These are phyloP conservation scores for Mycena metata DNA, from an alignment of 768 basidiomycete species.

Conservation along the genomic window DNA sequence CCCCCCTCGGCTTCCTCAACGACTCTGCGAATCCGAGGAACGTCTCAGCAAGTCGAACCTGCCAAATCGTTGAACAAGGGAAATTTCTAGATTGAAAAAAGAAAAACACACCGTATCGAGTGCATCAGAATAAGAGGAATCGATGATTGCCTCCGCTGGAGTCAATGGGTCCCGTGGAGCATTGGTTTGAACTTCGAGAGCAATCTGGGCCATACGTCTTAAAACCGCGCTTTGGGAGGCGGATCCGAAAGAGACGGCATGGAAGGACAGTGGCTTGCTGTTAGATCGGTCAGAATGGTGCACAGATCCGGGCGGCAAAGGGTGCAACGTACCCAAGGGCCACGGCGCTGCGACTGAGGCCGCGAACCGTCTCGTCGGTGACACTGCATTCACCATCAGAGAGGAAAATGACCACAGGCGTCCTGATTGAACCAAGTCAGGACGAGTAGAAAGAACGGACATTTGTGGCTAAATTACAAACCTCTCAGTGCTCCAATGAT, in stretches of 20 bases:
- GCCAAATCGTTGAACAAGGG: not conserved
- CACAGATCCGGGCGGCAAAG: not conserved
- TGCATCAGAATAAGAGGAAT: conserved; percentile 61
- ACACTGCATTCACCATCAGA: conserved; percentile 68
- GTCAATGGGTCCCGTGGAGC: conserved; percentile 56
- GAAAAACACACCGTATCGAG: conserved; percentile 59
- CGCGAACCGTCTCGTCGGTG: conserved; percentile 54
- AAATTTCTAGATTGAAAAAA: too few relatives aligned
- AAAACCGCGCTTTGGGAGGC: conserved; percentile 44
- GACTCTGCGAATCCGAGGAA: conserved; percentile 67
- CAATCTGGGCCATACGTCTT: conserved; percentile 62
- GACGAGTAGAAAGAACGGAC: too few relatives aligned
- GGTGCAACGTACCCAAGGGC: conserved; percentile 56
- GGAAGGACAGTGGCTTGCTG: conserved; percentile 67
- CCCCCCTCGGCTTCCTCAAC: conserved; percentile 63
- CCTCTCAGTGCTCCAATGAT: conserved; percentile 67
- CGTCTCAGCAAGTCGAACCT: conserved; percentile 66
- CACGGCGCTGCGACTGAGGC: conserved; percentile 57
- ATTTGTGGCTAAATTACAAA: conserved; percentile 25
- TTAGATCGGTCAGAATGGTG: not conserved
- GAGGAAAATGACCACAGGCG: conserved; percentile 66
- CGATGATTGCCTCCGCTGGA: conserved; percentile 47
- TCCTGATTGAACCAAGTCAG: conserved; percentile 40
- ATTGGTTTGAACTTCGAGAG: conserved; percentile 55
- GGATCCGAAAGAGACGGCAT: conserved; percentile 64